phyloP scores from a whole-genome alignment of 805 yeast genomes.

The Myxozyma geophila region DNA sequence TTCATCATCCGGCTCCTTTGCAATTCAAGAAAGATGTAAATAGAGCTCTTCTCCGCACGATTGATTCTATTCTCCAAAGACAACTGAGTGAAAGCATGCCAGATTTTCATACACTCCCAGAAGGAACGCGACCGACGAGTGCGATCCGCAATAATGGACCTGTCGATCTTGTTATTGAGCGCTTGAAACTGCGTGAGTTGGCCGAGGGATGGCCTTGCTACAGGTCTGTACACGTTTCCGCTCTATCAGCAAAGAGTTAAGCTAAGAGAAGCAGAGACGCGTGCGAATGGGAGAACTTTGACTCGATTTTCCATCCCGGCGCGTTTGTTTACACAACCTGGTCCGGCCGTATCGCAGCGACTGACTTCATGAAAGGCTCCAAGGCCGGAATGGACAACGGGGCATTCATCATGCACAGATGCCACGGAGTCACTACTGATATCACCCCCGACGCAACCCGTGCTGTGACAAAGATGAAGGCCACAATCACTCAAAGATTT shows the following conservation, averaged over 20 bases:
- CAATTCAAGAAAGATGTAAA: not conserved
- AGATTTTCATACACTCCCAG: conserved; percentile 6
- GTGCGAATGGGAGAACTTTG: conserved; percentile 13
- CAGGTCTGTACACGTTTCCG: not conserved
- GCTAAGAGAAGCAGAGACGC: not conserved
- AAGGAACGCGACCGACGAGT: not conserved
- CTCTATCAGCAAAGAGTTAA: not conserved
- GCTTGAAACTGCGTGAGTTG: conserved; percentile 8
- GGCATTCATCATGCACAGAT: conserved; percentile 8
- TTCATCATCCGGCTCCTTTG: not conserved
- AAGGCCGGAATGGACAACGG: conserved; percentile 8
- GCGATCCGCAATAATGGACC: conserved; percentile 17
- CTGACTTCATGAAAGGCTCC: conserved; percentile 1
- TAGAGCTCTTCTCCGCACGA: not conserved
- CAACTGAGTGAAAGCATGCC: not conserved
- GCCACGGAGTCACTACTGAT: conserved; percentile 11
- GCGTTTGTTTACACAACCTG: conserved; percentile 12
- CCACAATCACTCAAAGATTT: conserved; percentile 14
- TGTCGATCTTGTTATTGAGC: conserved; percentile 4
- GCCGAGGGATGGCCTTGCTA: conserved; percentile 17
- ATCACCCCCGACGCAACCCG: not conserved
- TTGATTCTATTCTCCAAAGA: too few species aligned
- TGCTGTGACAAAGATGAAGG: conserved; percentile 14
- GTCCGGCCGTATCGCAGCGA: conserved; percentile 3
- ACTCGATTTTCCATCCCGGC: conserved; percentile 8